phyloP scores from a whole-genome alignment of 805 yeast genomes.

The Schizosaccharomyces osmophilus region DNA sequence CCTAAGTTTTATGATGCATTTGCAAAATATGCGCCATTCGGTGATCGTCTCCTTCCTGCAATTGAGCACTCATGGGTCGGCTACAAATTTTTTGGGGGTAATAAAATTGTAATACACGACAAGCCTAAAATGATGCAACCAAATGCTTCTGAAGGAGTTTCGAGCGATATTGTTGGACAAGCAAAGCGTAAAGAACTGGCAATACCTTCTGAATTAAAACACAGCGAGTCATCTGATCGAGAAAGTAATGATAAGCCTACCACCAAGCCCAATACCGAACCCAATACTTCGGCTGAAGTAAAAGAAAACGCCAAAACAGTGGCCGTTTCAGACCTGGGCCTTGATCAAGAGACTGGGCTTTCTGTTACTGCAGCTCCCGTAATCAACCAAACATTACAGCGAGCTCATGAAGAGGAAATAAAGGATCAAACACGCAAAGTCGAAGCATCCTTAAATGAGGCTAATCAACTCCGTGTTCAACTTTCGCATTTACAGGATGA shows the following conservation, averaged over 20 bases:
- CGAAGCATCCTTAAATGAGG: neutral
- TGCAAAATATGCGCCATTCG: slow-evolving; percentile 40
- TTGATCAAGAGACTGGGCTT: neutral
- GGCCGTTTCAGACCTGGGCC: neutral
- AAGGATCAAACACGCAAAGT: neutral
- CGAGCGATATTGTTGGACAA: no score
- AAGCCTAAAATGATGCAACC: neutral
- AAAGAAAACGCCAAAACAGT: neutral
- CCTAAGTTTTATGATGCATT: slow-evolving; percentile 38
- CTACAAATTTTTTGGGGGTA: neutral
- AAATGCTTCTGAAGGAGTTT: no score
- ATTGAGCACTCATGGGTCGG: neutral
- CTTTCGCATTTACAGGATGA: neutral
- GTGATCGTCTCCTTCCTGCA: slow-evolving; percentile 16
- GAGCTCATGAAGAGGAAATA: neutral
- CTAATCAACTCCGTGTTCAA: neutral
- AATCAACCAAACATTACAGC: neutral
- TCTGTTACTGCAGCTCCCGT: neutral
- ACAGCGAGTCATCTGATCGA: neutral
- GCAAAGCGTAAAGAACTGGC: no score
- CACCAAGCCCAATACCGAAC: neutral
- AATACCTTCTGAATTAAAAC: neutral
- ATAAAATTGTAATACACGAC: neutral
- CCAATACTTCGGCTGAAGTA: neutral
- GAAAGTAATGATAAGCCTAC: neutral